These are phyloP conservation scores for Pezicula radicicola DNA, from an alignment of 2,329 filamentous ascomycete species.

Conservation along the genomic window DNA sequence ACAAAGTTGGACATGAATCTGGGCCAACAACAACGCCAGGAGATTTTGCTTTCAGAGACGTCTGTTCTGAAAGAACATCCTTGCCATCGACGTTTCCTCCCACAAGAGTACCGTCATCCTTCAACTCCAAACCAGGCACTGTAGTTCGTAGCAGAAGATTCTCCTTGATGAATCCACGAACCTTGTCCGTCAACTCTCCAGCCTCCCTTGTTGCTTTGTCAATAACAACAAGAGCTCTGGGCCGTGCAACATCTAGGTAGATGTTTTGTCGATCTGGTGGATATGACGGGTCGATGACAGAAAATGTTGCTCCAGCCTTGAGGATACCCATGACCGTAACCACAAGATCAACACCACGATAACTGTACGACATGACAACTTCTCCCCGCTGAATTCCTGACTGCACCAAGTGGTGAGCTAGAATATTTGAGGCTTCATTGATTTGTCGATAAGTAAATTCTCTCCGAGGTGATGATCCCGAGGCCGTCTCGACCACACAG, in stretches of 20 bases:
- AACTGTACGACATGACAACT: conserved; percentile 89
- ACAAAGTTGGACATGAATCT: conserved; percentile 75
- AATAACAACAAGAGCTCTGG: conserved; percentile 70
- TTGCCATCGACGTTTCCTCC: conserved; percentile 65
- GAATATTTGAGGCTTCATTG: conserved; percentile 74
- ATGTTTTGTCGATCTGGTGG: conserved; percentile 79
- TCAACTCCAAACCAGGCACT: conserved; percentile 70
- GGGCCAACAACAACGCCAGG: conserved; percentile 80
- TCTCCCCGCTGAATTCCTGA: conserved; percentile 75
- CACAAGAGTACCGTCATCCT: conserved; percentile 66
- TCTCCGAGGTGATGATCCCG: conserved; percentile 50
- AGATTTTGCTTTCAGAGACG: conserved; percentile 48
- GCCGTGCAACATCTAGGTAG: conserved; percentile 77
- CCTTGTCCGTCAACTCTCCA: conserved; percentile 56
- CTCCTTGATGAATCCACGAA: conserved; percentile 65
- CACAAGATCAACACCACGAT: conserved; percentile 76
- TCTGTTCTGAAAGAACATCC: conserved; percentile 61
- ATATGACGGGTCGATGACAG: conserved; percentile 76
- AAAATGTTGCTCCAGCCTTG: conserved; percentile 56
- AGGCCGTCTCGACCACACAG: conserved; percentile 66
- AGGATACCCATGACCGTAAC: conserved; percentile 77
- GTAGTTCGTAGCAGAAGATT: conserved; percentile 70
- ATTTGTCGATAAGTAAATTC: conserved; percentile 84
- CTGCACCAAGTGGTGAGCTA: conserved; percentile 76
- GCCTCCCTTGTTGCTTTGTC: conserved; percentile 67